Conservation (phyloP, 805 yeast species). For the Candida piceae region DNA sequence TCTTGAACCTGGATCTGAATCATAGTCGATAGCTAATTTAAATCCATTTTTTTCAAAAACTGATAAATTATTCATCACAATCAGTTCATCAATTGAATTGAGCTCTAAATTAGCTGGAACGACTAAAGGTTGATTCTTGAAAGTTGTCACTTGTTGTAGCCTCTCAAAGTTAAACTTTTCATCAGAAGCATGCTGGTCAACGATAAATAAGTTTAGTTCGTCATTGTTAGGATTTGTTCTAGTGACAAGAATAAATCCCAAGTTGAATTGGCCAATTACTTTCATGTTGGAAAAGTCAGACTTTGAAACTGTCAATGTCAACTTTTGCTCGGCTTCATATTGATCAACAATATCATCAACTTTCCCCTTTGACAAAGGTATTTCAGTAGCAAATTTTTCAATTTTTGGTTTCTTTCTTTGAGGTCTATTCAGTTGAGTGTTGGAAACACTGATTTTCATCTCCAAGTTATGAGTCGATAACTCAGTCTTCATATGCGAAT, state of each 20-base stretch:
- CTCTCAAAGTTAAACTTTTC: constrained; percentile 89
- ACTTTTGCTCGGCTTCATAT: constrained; percentile 49
- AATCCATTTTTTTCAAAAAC: constrained; percentile 77
- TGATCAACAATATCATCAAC: constrained; percentile 42
- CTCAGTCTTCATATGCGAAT: neutral
- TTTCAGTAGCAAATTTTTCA: neutral
- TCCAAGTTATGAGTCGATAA: constrained; percentile 4
- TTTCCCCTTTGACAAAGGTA: constrained; percentile 2
- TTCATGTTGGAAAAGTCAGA: constrained; percentile 70
- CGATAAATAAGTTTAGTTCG: constrained; percentile 62
- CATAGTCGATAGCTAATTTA: constrained; percentile 45
- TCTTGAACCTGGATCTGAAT: constrained; percentile 49
- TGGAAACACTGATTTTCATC: constrained; percentile 1
- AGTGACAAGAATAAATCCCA: constrained; percentile 85
- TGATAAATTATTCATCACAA: constrained; percentile 54
- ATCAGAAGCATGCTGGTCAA: constrained; percentile 98
- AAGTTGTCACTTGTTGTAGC: constrained; percentile 47
- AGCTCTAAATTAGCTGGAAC: constrained; percentile 53
- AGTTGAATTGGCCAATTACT: constrained; percentile 87
- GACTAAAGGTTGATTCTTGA: constrained; percentile 70
- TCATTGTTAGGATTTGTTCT: constrained; percentile 34
- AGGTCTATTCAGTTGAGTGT: constrained; percentile 1
- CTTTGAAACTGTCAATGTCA: constrained; percentile 62
- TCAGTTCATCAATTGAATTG: constrained; percentile 72
- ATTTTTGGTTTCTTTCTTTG: constrained; percentile 1